Evolutionary conservation across 345 rosid genomes (phyloP).

Genomic region (Salix arbutifolia): DNA sequence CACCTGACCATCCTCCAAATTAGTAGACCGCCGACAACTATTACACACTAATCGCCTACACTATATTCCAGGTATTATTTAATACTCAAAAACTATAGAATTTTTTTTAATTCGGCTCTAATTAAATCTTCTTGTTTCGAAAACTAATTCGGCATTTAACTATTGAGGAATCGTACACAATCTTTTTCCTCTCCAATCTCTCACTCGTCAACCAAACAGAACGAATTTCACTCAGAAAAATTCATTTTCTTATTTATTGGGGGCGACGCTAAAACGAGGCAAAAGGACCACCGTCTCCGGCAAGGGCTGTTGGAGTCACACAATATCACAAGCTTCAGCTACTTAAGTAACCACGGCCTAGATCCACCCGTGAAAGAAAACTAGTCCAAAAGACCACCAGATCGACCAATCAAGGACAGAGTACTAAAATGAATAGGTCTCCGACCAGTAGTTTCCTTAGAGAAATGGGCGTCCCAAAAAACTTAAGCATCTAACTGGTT

Average conservation of each 20-base stretch:
- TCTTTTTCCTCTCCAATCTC: background rate
- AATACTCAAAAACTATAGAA: no score
- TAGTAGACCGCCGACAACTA: no score
- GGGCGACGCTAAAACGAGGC: background rate
- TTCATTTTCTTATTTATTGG: background rate
- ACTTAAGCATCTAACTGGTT: background rate
- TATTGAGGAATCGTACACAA: background rate
- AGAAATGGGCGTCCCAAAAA: background rate
- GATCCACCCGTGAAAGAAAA: background rate
- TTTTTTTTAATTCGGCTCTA: no score
- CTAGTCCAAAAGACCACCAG: background rate
- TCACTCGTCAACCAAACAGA: slow-evolving; percentile 5
- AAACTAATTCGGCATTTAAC: no score
- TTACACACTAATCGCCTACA: no score
- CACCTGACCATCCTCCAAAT: no score
- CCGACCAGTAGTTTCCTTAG: background rate
- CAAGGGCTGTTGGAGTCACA: background rate
- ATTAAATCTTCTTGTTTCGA: no score
- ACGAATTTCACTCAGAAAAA: background rate
- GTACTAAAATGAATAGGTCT: background rate
- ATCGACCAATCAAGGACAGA: background rate
- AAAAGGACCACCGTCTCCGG: background rate
- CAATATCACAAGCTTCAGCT: background rate
- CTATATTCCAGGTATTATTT: no score
- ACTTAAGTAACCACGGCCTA: background rate